Base-by-base conservation (phyloP, 306 rosid species). In the Prunus mira region DNA sequence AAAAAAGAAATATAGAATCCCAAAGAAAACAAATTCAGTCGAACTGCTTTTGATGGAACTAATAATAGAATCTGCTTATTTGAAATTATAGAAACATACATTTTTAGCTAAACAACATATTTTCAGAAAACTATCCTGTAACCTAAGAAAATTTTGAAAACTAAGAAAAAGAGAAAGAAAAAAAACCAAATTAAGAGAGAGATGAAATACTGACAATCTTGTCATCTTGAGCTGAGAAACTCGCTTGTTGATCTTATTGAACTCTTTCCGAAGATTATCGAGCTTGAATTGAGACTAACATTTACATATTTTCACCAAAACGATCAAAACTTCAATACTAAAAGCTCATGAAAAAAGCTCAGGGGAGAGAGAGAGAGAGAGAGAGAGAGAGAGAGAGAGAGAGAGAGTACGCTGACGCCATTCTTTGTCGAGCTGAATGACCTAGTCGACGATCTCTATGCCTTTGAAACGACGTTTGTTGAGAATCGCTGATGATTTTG, bases 401-500 rank as follows among this genome's bases (percentile, higher is more conserved):
- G 34, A 30, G 34, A 30, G 20, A 60, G 66, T 87, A 94, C 96
- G 97, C 41, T 85, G 81, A 56, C 97, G 96, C 97, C 97, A 91
- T 82, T 89, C 88, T 84, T 89, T 88, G 87, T 95, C 97, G 80
- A 95, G 91, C 82, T 47, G 61, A 86, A 95, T 91, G 76, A 95
- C 84, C 67, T 91, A 91, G 56, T 95, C 89, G 76, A 95, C 96
- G 27, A 73, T 47, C 15, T 91, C 97, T 32, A 91, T 93, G 78
- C 55, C 71, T 62, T 93, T 89, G 54, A 86, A 89, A 61, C 97
- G 97, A 18, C 97, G 97, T 7, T 7, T 90, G 91, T 82, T 88
- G 99, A 10, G 97, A 95, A 79, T 95, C 97, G n/a, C 97, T 96
- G 47, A 95, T 88, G 87, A 88, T 62, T 64, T 95, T 88, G 10